These are phyloP conservation scores for Platanus orientalis DNA, from an alignment of 164 flowering plant species.

Conservation along the genomic window DNA sequence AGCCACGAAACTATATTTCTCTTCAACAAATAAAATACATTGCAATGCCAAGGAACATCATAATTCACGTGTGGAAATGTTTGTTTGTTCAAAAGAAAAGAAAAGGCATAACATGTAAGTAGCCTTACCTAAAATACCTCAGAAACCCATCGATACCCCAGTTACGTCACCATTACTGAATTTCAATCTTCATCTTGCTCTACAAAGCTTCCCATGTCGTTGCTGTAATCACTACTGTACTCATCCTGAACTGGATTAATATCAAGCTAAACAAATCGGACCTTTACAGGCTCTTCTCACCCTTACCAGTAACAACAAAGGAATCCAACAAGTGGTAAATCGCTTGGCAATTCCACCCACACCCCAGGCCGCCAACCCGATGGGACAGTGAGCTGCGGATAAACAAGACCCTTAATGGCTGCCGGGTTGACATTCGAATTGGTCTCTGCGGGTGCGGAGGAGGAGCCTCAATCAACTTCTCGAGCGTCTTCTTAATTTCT, in stretches of 20 bases:
- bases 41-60: too few relatives aligned
- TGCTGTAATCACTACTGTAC: slow-evolving; percentile 78
- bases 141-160: not conserved
- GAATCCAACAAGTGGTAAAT: slow-evolving; percentile 63
- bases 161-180: not conserved
- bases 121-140: not conserved
- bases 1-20: too few relatives aligned
- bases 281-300: too few relatives aligned
- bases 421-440: slow-evolving; percentile 30
- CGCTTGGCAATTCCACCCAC: slow-evolving; percentile 78
- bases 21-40: too few relatives aligned
- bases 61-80: too few relatives aligned
- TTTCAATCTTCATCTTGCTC: slow-evolving; percentile 65
- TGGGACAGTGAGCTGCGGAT: slow-evolving; percentile 63
- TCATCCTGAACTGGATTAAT: slow-evolving; percentile 63
- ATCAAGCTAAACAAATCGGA: slow-evolving; percentile 70
- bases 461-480: slow-evolving; percentile 57
- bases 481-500: slow-evolving; percentile 40
- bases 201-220: slow-evolving; percentile 64
- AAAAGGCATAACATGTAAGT: not conserved
- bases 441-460: slow-evolving; percentile 25
- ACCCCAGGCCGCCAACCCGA: slow-evolving; percentile 94
- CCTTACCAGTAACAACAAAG: slow-evolving; percentile 33
- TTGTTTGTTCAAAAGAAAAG: not conserved
- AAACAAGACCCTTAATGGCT: slow-evolving; percentile 45